These are phyloP conservation scores for Cyberlindnera meyerae DNA, from an alignment of 805 yeast genomes.

Conservation along the genomic window DNA sequence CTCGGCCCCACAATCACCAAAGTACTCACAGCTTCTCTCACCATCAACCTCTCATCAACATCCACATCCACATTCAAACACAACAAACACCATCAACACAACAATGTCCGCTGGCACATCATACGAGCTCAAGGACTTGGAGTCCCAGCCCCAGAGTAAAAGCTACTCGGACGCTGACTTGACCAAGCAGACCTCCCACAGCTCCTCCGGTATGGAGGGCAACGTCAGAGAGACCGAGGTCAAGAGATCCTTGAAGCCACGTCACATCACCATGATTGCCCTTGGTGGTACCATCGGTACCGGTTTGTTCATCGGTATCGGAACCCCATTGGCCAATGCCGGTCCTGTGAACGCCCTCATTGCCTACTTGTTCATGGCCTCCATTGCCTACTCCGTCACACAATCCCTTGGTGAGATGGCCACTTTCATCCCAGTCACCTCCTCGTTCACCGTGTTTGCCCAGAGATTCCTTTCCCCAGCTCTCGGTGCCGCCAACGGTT, in stretches of 20 bases:
- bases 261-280: slow-evolving; percentile 74
- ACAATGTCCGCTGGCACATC: slow-evolving; percentile 4
- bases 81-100: neutral
- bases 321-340: slow-evolving; percentile 47
- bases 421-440: slow-evolving; percentile 62
- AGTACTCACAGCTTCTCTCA: neutral
- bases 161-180: neutral
- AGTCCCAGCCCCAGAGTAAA: slow-evolving; percentile 4
- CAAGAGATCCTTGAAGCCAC: slow-evolving; percentile 54
- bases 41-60: neutral
- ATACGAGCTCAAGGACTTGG: slow-evolving; percentile 10
- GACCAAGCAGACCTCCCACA: slow-evolving; percentile 1
- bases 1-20: no score
- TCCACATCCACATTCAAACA: neutral
- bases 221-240: slow-evolving; percentile 38
- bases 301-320: slow-evolving; percentile 66
- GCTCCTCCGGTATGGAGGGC: slow-evolving; percentile 14
- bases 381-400: slow-evolving; percentile 59
- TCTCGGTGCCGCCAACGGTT: slow-evolving; percentile 66
- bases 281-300: slow-evolving; percentile 80
- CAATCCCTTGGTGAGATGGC: slow-evolving; percentile 81
- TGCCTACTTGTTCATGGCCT: slow-evolving; percentile 61
- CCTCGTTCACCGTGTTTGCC: slow-evolving; percentile 67
- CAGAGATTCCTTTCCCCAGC: slow-evolving; percentile 66
- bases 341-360: slow-evolving; percentile 70